A percentile compares a stretch with the other conserved stretches of the same genome.
Evolutionary conservation across 495 filamentous ascomycete genomes (phyloP).

Genomic region (Tuber aestivum): DNA sequence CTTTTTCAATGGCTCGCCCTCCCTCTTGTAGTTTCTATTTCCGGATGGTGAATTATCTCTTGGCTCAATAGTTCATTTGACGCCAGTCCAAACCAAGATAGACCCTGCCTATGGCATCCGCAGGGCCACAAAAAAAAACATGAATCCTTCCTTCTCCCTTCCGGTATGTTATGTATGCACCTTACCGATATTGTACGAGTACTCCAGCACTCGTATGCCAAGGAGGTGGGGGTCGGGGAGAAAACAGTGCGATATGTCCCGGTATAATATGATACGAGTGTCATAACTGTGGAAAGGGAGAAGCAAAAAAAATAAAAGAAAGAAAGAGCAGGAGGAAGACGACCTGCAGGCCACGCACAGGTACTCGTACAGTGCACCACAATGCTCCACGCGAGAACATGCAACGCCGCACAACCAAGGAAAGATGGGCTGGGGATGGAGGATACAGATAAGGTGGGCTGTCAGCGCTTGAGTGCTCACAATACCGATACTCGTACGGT

Average conservation of each 20-base stretch:
- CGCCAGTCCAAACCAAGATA: not conserved
- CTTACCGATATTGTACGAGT: too few relatives aligned
- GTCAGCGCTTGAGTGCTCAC: not conserved
- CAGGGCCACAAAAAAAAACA: not conserved
- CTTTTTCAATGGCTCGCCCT: not conserved
- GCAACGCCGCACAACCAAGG: not conserved
- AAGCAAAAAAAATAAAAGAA: not conserved
- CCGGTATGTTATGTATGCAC: not conserved
- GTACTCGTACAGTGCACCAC: not conserved
- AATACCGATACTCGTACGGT: too few relatives aligned
- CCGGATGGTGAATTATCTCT: not conserved
- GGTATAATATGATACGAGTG: not conserved
- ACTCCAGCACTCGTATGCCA: not conserved
- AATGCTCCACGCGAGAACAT: not conserved
- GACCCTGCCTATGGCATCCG: not conserved
- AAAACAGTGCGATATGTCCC: not conserved
- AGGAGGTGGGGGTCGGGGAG: not conserved
- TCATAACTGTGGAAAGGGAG: not conserved
- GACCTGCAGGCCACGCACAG: too few relatives aligned
- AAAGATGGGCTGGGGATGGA: not conserved
- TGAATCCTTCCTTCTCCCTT: not conserved
- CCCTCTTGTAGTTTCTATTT: not conserved
- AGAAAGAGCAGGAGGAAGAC: conserved; percentile 1
- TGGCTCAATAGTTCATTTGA: not conserved
- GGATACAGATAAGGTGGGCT: not conserved